Evolutionary conservation across 148 eudicot species (phyloP).

Genomic region (Camellia japonica): DNA sequence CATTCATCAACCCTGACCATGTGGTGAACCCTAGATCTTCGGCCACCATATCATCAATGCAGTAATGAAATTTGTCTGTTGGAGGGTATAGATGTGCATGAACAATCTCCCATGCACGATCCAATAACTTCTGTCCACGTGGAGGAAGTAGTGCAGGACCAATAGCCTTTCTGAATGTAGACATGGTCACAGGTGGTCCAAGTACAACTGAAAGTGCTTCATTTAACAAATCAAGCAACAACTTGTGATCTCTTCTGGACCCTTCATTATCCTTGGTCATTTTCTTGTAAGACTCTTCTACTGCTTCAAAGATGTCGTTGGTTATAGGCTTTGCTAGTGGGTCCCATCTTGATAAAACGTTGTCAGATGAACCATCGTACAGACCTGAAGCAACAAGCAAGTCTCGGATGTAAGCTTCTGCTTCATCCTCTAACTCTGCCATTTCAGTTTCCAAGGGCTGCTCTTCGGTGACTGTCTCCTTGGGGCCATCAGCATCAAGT

Average conservation of each 20-base stretch:
- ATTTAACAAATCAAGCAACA: conserved; percentile 66
- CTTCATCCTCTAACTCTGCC: conserved; percentile 59
- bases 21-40: conserved; percentile 42
- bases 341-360: conserved; percentile 63
- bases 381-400: conserved; percentile 74
- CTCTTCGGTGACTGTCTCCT: conserved; percentile 48
- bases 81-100: conserved; percentile 47
- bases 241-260: conserved; percentile 40
- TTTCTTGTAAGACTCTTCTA: conserved; percentile 60
- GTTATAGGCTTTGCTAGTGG: conserved; percentile 60
- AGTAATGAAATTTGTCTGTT: conserved; percentile 30
- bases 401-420: conserved; percentile 69
- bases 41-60: conserved; percentile 60
- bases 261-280: conserved; percentile 30
- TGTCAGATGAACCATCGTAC: conserved; percentile 50
- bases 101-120: conserved; percentile 60
- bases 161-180: conserved; percentile 46
- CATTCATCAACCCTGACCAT: conserved; percentile 56
- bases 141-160: conserved; percentile 33
- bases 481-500: conserved; percentile 56
- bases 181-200: conserved; percentile 45
- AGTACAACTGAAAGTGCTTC: conserved; percentile 68
- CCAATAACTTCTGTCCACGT: conserved; percentile 57
- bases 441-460: conserved; percentile 48
- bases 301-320: conserved; percentile 59